A percentile compares a stretch with the other conserved stretches of the same genome.
These are phyloP conservation scores for Phaseolus coccineus DNA, from an alignment of 331 rosid genomes.

Conservation along the genomic window DNA sequence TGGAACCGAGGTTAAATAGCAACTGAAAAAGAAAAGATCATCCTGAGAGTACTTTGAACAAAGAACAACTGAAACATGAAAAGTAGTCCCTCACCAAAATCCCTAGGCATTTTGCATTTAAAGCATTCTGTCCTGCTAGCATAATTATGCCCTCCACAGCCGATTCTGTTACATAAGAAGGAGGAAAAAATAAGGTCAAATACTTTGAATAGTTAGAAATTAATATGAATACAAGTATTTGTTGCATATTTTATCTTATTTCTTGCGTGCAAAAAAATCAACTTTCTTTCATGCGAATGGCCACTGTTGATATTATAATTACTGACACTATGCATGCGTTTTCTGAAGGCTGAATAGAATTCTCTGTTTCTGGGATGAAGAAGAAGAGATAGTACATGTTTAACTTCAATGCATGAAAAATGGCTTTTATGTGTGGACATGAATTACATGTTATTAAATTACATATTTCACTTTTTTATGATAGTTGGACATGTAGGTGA, in stretches of 20 bases:
- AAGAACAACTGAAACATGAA: background rate
- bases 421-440: slow-evolving; percentile 13
- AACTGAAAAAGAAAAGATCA: slow-evolving; percentile 4
- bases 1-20: slow-evolving; percentile 41
- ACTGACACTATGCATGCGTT: no score
- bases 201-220: background rate
- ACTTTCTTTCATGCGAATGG: background rate
- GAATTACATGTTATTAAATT: slow-evolving; percentile 13
- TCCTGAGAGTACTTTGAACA: background rate
- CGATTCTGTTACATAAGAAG: slow-evolving; percentile 58
- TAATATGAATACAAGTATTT: background rate
- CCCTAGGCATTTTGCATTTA: slow-evolving; percentile 81
- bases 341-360: background rate
- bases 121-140: slow-evolving; percentile 90
- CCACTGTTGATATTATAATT: background rate
- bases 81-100: slow-evolving; percentile 62
- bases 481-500: background rate
- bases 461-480: slow-evolving; percentile 19
- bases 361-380: background rate
- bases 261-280: background rate
- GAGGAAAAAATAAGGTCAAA: slow-evolving; percentile 16
- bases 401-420: background rate
- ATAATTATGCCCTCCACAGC: slow-evolving; percentile 91
- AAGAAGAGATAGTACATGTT: background rate
- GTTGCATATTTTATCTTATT: background rate